phyloP scores from a whole-genome alignment of 2,329 filamentous ascomycete genomes.

The Huntiella moniliformis region DNA sequence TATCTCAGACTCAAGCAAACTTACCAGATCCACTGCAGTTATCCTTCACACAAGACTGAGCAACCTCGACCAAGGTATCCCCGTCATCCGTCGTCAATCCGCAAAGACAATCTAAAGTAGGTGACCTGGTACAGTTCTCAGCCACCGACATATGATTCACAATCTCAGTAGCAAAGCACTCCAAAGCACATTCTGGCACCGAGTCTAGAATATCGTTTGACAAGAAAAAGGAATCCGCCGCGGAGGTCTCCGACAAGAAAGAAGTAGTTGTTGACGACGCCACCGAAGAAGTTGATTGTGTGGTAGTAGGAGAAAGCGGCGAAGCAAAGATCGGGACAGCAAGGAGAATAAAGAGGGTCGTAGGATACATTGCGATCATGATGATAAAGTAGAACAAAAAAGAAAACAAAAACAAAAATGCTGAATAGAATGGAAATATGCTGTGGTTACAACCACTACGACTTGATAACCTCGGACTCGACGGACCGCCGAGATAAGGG shows the following conservation, averaged over 20 bases:
- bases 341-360: too few species aligned
- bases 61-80: not conserved
- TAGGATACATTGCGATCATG: too few species aligned
- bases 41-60: conserved; percentile 6
- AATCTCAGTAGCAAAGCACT: conserved; percentile 4
- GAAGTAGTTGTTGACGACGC: not conserved
- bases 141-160: conserved; percentile 1
- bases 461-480: too few species aligned
- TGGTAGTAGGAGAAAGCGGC: too few species aligned
- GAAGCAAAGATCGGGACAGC: too few species aligned
- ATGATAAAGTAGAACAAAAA: too few species aligned
- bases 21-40: not conserved
- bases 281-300: too few species aligned
- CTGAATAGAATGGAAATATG: too few species aligned
- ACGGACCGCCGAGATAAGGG: too few species aligned
- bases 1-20: too few species aligned
- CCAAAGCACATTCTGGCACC: conserved; percentile 5
- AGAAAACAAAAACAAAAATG: too few species aligned
- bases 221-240: conserved; percentile 2
- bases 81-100: conserved; percentile 3
- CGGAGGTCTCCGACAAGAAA: not conserved
- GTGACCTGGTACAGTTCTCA: conserved; percentile 1
- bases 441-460: too few species aligned
- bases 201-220: conserved; percentile 1
- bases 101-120: conserved; percentile 7